These are phyloP conservation scores for Penicillium sp. DNA, from an alignment of 2,329 filamentous ascomycete genomes.

Conservation along the genomic window DNA sequence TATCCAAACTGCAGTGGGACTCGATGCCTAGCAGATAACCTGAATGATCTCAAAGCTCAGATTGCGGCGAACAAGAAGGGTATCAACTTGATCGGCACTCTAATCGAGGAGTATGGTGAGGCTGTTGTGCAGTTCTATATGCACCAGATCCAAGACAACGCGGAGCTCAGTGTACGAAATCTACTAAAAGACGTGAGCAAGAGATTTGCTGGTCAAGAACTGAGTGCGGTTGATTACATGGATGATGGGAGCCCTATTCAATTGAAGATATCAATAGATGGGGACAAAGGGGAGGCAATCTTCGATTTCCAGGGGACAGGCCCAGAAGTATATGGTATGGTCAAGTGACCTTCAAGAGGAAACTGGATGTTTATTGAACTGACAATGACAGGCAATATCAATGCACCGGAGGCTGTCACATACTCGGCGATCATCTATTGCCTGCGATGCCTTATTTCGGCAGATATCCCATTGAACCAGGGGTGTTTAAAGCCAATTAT, in stretches of 20 bases:
- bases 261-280: slow-evolving; percentile 69
- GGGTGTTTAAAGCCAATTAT: slow-evolving; percentile 72
- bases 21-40: slow-evolving; percentile 71
- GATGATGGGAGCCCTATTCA: slow-evolving; percentile 78
- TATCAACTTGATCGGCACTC: slow-evolving; percentile 66
- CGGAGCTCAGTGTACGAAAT: slow-evolving; percentile 67
- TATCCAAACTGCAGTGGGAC: slow-evolving; percentile 73
- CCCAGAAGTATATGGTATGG: slow-evolving; percentile 56
- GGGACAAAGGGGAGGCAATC: slow-evolving; percentile 63
- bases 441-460: slow-evolving; percentile 69
- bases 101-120: slow-evolving; percentile 71
- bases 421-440: slow-evolving; percentile 81
- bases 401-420: slow-evolving; percentile 74
- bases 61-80: slow-evolving; percentile 80
- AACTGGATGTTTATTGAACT: not conserved
- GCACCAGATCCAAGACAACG: slow-evolving; percentile 73
- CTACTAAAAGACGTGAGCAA: slow-evolving; percentile 66
- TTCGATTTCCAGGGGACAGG: slow-evolving; percentile 79
- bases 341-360: too few relatives aligned
- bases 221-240: slow-evolving; percentile 73
- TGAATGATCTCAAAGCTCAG: slow-evolving; percentile 79
- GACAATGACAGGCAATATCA: slow-evolving; percentile 59
- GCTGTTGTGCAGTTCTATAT: slow-evolving; percentile 75
- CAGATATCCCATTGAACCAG: slow-evolving; percentile 79
- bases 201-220: slow-evolving; percentile 60